These are phyloP conservation scores for Tolypocladium sp. DNA, from an alignment of 2,329 filamentous ascomycete species.

Conservation along the genomic window DNA sequence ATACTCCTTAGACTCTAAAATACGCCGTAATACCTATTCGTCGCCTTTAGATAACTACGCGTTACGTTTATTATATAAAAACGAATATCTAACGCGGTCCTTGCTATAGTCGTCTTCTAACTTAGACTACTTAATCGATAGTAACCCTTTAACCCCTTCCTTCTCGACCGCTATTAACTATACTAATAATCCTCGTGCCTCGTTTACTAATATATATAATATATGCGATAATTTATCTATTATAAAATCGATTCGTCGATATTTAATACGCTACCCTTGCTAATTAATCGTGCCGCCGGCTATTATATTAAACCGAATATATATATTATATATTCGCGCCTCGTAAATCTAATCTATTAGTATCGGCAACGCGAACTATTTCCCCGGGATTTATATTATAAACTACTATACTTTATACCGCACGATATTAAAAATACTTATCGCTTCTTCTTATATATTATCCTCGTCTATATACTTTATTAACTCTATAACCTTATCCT, in stretches of 20 bases:
- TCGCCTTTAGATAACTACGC: neutral
- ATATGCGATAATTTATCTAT: conserved; percentile 1
- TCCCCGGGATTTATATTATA: conserved; percentile 4
- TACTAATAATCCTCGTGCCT: neutral
- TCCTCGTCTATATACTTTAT: neutral
- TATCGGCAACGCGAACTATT: neutral
- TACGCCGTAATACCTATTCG: too few relatives aligned
- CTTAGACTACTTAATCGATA: neutral
- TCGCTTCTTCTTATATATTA: neutral
- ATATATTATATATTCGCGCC: conserved; percentile 1
- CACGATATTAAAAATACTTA: conserved; percentile 4
- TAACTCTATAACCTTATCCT: neutral
- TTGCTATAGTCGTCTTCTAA: conserved; percentile 4
- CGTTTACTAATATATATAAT: neutral
- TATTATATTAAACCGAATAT: conserved; percentile 7
- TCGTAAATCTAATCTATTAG: conserved; percentile 10
- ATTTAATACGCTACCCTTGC: neutral
- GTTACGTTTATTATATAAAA: conserved; percentile 3
- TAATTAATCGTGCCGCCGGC: conserved; percentile 3
- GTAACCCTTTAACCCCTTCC: neutral
- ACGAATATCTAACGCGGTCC: neutral
- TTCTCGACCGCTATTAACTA: neutral
- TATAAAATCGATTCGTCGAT: neutral
- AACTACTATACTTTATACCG: conserved; percentile 4
- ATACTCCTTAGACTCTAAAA: too few relatives aligned